Conservation (phyloP, 139 green algal species). For the Chlamydomonas incerta region DNA sequence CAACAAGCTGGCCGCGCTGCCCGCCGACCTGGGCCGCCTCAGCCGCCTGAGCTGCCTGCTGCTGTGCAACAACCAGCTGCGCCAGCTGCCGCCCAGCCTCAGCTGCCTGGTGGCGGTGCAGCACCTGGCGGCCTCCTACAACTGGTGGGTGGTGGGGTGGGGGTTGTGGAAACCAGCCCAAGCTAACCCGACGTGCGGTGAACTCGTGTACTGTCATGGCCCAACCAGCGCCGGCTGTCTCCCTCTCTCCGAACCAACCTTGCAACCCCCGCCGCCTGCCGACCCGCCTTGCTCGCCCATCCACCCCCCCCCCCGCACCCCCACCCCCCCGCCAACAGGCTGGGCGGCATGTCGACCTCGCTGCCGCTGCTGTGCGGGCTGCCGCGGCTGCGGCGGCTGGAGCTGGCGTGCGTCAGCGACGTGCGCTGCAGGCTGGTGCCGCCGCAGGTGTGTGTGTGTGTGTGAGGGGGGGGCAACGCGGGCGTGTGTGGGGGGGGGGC, state of each 20-base stretch:
- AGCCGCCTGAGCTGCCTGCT: not conserved
- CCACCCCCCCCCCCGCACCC: too few relatives aligned
- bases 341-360: constrained; percentile 9
- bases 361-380: constrained; percentile 29
- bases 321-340: too few relatives aligned
- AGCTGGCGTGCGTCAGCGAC: constrained; percentile 39
- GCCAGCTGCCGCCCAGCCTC: constrained; percentile 1
- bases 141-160: not conserved
- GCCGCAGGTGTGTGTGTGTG: constrained; percentile 5
- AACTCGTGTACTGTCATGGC: too few relatives aligned
- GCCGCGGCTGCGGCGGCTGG: constrained; percentile 7
- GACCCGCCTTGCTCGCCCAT: too few relatives aligned
- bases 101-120: not conserved
- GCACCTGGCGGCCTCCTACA: constrained; percentile 18
- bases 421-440: constrained; percentile 30
- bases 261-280: too few relatives aligned
- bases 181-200: too few relatives aligned
- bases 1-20: constrained; percentile 26
- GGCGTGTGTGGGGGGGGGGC: too few relatives aligned
- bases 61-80: constrained; percentile 35
- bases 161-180: too few relatives aligned
- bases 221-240: too few relatives aligned
- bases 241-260: too few relatives aligned
- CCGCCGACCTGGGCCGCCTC: constrained; percentile 17
- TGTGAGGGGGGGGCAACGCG: not conserved